Evolutionary conservation across 148 eudicot species (phyloP).

Genomic region (Amaranthus cruentus): DNA sequence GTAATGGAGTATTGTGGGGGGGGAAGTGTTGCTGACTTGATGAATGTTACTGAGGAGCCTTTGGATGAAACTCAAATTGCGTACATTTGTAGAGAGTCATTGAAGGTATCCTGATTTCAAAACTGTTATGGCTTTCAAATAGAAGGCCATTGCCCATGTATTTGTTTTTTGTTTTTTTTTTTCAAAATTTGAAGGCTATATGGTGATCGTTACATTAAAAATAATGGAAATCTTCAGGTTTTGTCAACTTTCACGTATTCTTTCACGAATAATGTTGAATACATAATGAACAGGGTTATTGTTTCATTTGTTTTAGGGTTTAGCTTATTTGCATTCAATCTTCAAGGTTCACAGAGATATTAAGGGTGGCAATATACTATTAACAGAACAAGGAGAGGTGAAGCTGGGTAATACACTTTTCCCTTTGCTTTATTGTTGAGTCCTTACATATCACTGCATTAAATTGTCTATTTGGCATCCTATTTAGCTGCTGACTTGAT

Average conservation of each 20-base stretch:
- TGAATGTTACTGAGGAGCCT: slow-evolving; percentile 88
- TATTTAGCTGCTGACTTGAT: background rate
- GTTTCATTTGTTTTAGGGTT: slow-evolving; percentile 52
- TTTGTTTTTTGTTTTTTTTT: background rate
- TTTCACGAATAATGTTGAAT: slow-evolving; percentile 4
- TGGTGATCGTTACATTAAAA: no score
- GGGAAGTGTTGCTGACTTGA: slow-evolving; percentile 97
- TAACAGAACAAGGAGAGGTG: slow-evolving; percentile 99
- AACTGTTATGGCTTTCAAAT: background rate
- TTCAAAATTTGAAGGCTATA: background rate
- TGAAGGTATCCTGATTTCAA: slow-evolving; percentile 53
- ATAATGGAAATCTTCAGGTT: background rate
- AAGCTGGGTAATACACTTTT: slow-evolving; percentile 68
- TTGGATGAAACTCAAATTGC: slow-evolving; percentile 92
- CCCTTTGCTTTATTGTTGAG: background rate
- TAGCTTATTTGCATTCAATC: slow-evolving; percentile 93
- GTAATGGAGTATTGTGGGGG: slow-evolving; percentile 99
- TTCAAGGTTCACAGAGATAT: slow-evolving; percentile 97
- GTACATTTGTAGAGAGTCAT: slow-evolving; percentile 78
- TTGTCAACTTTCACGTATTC: background rate
- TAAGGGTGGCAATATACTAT: slow-evolving; percentile 92
- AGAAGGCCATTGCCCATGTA: background rate
- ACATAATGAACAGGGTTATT: slow-evolving; percentile 1
- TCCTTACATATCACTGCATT: background rate
- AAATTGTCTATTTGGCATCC: background rate